Conservation (phyloP, 208 protist species). For the Histomonas meleagridis region DNA sequence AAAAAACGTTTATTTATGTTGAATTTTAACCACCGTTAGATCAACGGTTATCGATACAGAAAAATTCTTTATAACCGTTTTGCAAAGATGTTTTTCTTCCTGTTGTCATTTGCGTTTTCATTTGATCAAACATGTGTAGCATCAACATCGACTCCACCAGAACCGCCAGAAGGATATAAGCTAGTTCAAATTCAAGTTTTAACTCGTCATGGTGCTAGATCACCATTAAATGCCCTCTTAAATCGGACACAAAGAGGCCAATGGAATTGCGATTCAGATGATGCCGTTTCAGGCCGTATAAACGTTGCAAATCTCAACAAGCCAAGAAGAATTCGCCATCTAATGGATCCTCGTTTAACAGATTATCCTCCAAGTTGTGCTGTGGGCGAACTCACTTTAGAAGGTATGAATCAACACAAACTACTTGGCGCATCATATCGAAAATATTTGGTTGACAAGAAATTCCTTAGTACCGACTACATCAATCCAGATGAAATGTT, state of each 20-base stretch:
- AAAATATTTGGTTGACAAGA: neutral
- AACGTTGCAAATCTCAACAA: no score
- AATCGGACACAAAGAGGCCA: neutral
- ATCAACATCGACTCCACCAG: neutral
- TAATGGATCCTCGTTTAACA: neutral
- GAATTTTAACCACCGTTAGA: no score
- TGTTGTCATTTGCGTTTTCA: neutral
- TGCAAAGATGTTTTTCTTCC: neutral
- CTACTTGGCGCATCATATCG: neutral
- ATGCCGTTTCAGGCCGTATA: neutral
- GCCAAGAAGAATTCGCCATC: neutral
- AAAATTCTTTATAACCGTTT: no score
- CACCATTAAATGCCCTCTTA: neutral
- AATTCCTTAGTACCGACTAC: neutral
- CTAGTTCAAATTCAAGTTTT: neutral
- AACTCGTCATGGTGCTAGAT: neutral
- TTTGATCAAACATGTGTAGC: neutral
- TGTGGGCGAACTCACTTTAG: neutral
- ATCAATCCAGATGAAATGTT: neutral
- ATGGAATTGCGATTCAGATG: conserved; percentile 1
- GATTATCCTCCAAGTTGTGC: neutral
- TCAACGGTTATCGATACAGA: no score
- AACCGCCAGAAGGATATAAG: neutral
- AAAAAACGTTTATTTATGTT: neutral
- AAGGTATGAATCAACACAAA: neutral